Evolutionary conservation across 208 protist species (phyloP).

Genomic region (Trypanosomatidae sp.): DNA sequence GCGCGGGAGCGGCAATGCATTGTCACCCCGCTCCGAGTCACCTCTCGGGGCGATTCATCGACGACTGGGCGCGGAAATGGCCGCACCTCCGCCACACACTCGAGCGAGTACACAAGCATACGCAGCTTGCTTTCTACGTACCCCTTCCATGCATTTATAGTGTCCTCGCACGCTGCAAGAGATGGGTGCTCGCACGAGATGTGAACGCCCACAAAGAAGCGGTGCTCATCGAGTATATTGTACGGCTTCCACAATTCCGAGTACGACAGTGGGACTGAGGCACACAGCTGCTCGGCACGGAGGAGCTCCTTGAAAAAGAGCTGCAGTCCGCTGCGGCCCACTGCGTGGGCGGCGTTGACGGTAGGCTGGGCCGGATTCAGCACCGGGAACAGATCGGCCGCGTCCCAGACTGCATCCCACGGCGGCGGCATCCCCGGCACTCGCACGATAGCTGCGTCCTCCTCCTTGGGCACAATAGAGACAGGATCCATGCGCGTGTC

Average conservation of each 20-base stretch:
- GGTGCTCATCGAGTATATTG: conserved; percentile 39
- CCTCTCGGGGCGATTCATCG: not conserved
- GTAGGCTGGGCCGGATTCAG: conserved; percentile 97
- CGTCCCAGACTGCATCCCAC: conserved; percentile 40
- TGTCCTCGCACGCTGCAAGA: conserved; percentile 18
- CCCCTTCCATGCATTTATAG: conserved; percentile 62
- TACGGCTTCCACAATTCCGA: conserved; percentile 48
- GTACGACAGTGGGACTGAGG: conserved; percentile 8
- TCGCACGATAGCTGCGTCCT: conserved; percentile 7
- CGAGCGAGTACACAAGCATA: conserved; percentile 73
- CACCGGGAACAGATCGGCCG: conserved; percentile 92
- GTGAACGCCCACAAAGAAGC: conserved; percentile 55
- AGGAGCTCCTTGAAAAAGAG: conserved; percentile 66
- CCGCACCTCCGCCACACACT: conserved; percentile 65
- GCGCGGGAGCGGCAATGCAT: conserved; percentile 15
- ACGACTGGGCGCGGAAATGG: conserved; percentile 35
- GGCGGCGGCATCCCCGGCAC: conserved; percentile 69
- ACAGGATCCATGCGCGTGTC: conserved; percentile 45
- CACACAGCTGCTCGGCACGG: conserved; percentile 46
- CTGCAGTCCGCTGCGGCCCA: conserved; percentile 67
- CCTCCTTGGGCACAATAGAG: conserved; percentile 52
- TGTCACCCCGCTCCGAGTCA: conserved; percentile 6
- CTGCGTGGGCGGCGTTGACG: conserved; percentile 95
- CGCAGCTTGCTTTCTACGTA: conserved; percentile 79
- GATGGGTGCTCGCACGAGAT: conserved; percentile 32